These are phyloP conservation scores for Hypoxylon sp. DNA, from an alignment of 2,329 filamentous ascomycete species.

Conservation along the genomic window DNA sequence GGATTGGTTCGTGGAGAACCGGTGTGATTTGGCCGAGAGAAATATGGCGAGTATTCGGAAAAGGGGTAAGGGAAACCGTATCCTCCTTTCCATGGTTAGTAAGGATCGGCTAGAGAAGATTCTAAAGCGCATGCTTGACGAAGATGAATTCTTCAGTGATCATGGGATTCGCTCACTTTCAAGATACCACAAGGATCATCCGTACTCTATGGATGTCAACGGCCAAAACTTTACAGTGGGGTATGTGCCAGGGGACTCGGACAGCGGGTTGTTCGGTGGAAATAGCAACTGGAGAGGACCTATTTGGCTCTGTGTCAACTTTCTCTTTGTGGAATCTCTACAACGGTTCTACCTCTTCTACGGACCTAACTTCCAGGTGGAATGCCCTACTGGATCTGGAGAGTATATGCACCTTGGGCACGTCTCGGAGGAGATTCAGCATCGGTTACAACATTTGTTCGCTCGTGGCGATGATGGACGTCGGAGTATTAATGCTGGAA, in stretches of 20 bases:
- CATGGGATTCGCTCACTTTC: conserved; percentile 94
- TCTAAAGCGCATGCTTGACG: conserved; percentile 90
- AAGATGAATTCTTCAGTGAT: conserved; percentile 91
- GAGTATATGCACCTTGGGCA: conserved; percentile 97
- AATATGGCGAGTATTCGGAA: conserved; percentile 95
- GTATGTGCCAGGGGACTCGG: conserved; percentile 95
- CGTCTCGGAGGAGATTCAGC: conserved; percentile 94
- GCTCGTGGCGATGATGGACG: conserved; percentile 86
- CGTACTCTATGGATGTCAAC: conserved; percentile 96
- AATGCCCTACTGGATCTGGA: conserved; percentile 93
- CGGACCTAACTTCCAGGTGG: conserved; percentile 87
- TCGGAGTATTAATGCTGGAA: conserved; percentile 88
- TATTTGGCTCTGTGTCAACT: conserved; percentile 97
- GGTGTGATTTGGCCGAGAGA: conserved; percentile 86
- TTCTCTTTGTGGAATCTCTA: conserved; percentile 92
- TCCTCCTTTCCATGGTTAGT: conserved; percentile 91
- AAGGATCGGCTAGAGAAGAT: conserved; percentile 93
- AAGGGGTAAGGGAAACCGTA: conserved; percentile 89
- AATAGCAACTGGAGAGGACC: conserved; percentile 99
- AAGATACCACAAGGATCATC: conserved; percentile 90
- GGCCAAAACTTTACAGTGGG: conserved; percentile 88
- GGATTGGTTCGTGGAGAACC: conserved; percentile 94
- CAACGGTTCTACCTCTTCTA: conserved; percentile 98
- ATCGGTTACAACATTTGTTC: conserved; percentile 93
- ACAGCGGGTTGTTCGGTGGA: conserved; percentile 93